Percentiles rank a stretch among this genome's conserved stretches.
Conservation (phyloP, 2,329 filamentous ascomycete genomes). For the Cytospora paraplurivora region DNA sequence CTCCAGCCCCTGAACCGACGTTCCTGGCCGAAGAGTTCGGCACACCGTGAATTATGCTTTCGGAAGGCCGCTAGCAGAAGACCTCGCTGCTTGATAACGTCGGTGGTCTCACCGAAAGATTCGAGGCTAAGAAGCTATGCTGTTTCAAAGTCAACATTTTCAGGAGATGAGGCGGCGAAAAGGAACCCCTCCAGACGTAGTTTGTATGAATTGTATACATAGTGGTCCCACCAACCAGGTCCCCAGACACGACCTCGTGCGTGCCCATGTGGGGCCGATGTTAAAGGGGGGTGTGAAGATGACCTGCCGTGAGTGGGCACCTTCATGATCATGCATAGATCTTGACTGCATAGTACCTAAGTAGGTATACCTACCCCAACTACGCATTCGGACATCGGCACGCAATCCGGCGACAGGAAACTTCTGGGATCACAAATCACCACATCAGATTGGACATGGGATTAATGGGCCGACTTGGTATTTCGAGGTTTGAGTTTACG, state of each 20-base stretch:
- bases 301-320: too few species aligned
- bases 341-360: too few species aligned
- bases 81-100: neutral
- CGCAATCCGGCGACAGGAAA: too few species aligned
- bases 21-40: neutral
- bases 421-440: neutral
- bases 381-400: too few species aligned
- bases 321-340: too few species aligned
- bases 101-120: neutral
- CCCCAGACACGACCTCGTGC: slow-evolving; percentile 12
- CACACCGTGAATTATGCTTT: neutral
- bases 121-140: neutral
- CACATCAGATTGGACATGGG: slow-evolving; percentile 1
- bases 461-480: neutral
- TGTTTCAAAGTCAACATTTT: neutral
- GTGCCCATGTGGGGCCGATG: slow-evolving; percentile 8
- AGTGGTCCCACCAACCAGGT: slow-evolving; percentile 17
- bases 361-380: too few species aligned
- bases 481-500: neutral
- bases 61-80: neutral
- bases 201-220: neutral
- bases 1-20: neutral
- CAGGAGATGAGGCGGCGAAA: slow-evolving; percentile 1
- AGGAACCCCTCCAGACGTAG: neutral
- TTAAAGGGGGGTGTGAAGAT: neutral